Base-by-base conservation (phyloP, 495 filamentous ascomycete genomes). In the Hyaloscypha finlandica region DNA sequence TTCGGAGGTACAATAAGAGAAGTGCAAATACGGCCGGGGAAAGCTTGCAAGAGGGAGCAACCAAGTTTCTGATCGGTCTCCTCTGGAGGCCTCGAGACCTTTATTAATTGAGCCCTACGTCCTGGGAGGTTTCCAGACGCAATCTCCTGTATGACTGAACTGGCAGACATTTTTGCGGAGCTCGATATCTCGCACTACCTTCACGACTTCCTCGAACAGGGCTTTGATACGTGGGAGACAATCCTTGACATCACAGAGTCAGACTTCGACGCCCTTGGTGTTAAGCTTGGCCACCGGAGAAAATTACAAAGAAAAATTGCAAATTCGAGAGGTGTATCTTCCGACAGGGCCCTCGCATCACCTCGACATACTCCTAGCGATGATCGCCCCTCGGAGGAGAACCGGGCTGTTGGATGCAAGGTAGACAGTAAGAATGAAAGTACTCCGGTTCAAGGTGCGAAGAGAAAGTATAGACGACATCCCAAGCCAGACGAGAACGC, bases 401-500 rank as follows among this genome's bases (percentile, higher is more conserved):
- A 59, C 6, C 68, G 66, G 45, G 25, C 29, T 12, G 77, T 77
- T 54, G 58, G 69, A 14, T 56, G 61, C 11, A 81, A 75, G 57
- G 20, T 62, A 12, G 81, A 84, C 0, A 63, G 48, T 51, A 76
- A 73, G 33, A 80, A 80, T 63, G 65, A 74, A 75, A 54, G 45
- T 14, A 48, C 35, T 31, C 22, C 22, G 11, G 29, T 31, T 8
- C 72, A 78, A 57, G 78, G 77, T 30, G 77, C 79, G 30, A 93
- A 93, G 75, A 80, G 90, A 55, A 93, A 92, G 74, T 93, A 93
- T 48, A 81, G 90, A 51, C 83, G 90, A 30, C 90, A 93, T 77
- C 90, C 90, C 39, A 93, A 93, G 87, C 77, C 89, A 16, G 90
- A 93, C 68, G 90, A 92, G 56, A 84, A 91, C 80, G 90, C 91